phyloP scores from a whole-genome alignment of 306 rosid genomes.

The Pterocarpus santalinus region DNA sequence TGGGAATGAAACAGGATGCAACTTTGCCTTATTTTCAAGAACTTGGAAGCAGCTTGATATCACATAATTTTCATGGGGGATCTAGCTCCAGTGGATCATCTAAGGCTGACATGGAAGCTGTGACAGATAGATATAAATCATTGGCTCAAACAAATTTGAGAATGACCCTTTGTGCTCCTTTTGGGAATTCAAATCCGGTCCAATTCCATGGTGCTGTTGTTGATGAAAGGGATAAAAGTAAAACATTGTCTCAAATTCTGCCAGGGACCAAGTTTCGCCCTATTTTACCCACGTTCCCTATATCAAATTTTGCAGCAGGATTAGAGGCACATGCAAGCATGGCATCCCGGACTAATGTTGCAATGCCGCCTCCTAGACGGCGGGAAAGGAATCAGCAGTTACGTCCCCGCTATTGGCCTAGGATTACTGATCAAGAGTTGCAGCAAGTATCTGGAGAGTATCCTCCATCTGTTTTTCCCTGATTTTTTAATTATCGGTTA shows the following conservation, averaged over 20 bases:
- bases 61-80: conserved; percentile 58
- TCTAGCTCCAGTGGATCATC: conserved; percentile 60
- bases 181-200: conserved; percentile 60
- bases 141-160: conserved; percentile 79
- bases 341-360: conserved; percentile 87
- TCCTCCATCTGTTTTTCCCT: conserved; percentile 48
- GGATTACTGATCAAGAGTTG: conserved; percentile 96
- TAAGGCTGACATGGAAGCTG: conserved; percentile 59
- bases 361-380: conserved; percentile 99
- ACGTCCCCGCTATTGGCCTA: conserved; percentile 99
- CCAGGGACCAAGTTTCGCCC: conserved; percentile 79
- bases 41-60: conserved; percentile 58
- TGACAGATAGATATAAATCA: conserved; percentile 69
- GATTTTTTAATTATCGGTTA: not conserved
- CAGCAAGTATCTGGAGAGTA: conserved; percentile 99
- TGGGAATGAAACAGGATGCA: conserved; percentile 70
- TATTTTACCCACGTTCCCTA: conserved; percentile 85
- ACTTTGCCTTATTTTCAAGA: conserved; percentile 61
- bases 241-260: conserved; percentile 63
- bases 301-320: conserved; percentile 66
- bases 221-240: conserved; percentile 77
- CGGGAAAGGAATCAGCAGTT: conserved; percentile 90
- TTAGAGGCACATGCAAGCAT: conserved; percentile 71
- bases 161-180: conserved; percentile 72
- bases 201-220: conserved; percentile 48